Conservation (phyloP, 163 green algal species). For the Scenedesmus sp. region DNA sequence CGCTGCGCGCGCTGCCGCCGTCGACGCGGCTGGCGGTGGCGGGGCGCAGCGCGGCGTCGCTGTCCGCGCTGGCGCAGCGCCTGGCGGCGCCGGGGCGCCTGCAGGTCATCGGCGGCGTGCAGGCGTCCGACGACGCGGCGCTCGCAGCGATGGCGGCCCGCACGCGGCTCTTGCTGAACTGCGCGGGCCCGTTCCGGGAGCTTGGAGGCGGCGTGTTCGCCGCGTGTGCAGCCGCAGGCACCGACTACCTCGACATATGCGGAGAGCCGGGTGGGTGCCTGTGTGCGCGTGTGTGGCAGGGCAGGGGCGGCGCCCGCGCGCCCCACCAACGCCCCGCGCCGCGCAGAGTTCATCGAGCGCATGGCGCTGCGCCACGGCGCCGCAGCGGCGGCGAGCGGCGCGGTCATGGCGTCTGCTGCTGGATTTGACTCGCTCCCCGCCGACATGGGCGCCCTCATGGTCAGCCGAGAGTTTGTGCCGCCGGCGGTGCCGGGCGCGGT, state of each 20-base stretch:
- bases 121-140: not conserved
- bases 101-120: constrained; percentile 20
- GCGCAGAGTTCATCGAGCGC: constrained; percentile 83
- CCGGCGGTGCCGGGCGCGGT: constrained; percentile 42
- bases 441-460: constrained; percentile 53
- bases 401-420: constrained; percentile 68
- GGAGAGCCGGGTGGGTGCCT: constrained; percentile 69
- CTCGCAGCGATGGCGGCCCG: not conserved
- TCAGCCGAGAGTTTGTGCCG: not conserved
- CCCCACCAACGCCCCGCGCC: not conserved
- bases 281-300: too few relatives aligned
- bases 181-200: constrained; percentile 76
- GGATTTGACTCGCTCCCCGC: constrained; percentile 81
- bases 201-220: constrained; percentile 72
- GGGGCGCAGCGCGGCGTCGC: constrained; percentile 26
- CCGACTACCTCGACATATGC: constrained; percentile 83
- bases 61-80: constrained; percentile 12
- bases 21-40: not conserved
- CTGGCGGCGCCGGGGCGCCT: constrained; percentile 43
- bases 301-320: not conserved
- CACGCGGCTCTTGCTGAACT: constrained; percentile 74
- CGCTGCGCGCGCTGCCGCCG: constrained; percentile 8
- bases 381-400: constrained; percentile 49
- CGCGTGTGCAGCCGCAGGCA: constrained; percentile 65
- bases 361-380: constrained; percentile 67